Percentiles rank a stretch among this genome's conserved stretches.
Conservation (phyloP, 371 early-diverging fungal genomes). For the Choanephora cucurbitarum region DNA sequence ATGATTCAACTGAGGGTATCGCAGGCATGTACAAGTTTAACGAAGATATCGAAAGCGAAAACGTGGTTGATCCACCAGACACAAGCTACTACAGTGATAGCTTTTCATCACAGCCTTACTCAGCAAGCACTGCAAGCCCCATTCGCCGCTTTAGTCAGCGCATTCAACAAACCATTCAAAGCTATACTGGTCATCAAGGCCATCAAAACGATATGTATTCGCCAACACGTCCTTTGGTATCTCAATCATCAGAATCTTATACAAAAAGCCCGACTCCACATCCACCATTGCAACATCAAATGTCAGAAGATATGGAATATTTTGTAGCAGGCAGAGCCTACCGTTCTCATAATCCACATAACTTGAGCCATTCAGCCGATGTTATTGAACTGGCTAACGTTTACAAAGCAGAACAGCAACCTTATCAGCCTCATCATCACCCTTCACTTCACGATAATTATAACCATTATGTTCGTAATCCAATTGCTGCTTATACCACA, state of each 20-base stretch:
- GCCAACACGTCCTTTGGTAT: conserved; percentile 10
- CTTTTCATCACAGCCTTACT: conserved; percentile 4
- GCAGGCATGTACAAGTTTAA: conserved; percentile 42
- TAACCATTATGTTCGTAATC: conserved; percentile 10
- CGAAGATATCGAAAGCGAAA: conserved; percentile 23
- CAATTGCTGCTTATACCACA: conserved; percentile 6
- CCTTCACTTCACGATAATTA: neutral
- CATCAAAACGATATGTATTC: conserved; percentile 9
- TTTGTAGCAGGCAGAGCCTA: conserved; percentile 27
- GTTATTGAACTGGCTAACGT: conserved; percentile 30
- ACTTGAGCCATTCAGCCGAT: conserved; percentile 8
- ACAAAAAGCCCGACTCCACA: conserved; percentile 7
- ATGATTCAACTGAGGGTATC: conserved; percentile 41
- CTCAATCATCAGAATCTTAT: conserved; percentile 2
- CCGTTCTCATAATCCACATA: conserved; percentile 21
- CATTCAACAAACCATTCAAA: conserved; percentile 1
- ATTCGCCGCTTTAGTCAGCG: conserved; percentile 14
- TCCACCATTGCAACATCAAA: neutral
- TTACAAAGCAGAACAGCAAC: conserved; percentile 17
- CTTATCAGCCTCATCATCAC: conserved; percentile 9
- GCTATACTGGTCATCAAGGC: neutral
- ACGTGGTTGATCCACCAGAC: conserved; percentile 18
- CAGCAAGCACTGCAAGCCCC: conserved; percentile 5
- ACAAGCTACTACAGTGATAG: conserved; percentile 14
- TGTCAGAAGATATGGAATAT: conserved; percentile 21